A percentile compares a stretch with the other conserved stretches of the same genome.
Evolutionary conservation across 352 stramenopile genomes (phyloP).

Genomic region (Globisporangium echinulatum): DNA sequence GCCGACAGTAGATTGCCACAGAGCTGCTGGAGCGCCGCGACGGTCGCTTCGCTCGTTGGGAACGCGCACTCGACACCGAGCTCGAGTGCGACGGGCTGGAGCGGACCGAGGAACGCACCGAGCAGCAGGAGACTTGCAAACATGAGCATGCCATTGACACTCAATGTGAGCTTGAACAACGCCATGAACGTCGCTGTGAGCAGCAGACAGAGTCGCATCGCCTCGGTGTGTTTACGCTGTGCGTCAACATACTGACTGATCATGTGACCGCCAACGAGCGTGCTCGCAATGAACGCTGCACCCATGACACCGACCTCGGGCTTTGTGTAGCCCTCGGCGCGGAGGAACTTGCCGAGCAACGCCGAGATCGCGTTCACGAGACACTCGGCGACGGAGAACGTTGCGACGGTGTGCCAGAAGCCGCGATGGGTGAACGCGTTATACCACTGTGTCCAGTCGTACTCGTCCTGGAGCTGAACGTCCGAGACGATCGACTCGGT

Average conservation of each 20-base stretch:
- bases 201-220: constrained; percentile 47
- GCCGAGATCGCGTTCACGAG: constrained; percentile 67
- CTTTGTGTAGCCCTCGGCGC: constrained; percentile 54
- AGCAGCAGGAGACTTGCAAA: constrained; percentile 37
- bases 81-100: constrained; percentile 67
- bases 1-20: constrained; percentile 71
- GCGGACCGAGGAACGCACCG: constrained; percentile 48
- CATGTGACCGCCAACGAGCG: constrained; percentile 56
- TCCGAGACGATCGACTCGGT: constrained; percentile 44
- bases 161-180: constrained; percentile 39
- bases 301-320: constrained; percentile 57
- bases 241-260: constrained; percentile 63
- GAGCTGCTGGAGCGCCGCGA: constrained; percentile 69
- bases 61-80: constrained; percentile 68
- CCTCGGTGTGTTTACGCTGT: constrained; percentile 48
- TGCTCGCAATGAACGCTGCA: constrained; percentile 64
- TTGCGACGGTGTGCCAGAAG: constrained; percentile 55
- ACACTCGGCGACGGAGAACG: constrained; percentile 64
- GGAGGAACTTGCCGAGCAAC: constrained; percentile 63
- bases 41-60: constrained; percentile 67
- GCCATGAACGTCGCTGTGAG: constrained; percentile 34
- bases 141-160: constrained; percentile 29
- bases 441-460: constrained; percentile 69
- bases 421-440: constrained; percentile 53
- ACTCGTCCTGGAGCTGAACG: constrained; percentile 55